Evolutionary conservation across 768 basidiomycete genomes (phyloP), one percentile per base, ranked within the genome.

Genomic region (Lyophyllum decastes): DNA sequence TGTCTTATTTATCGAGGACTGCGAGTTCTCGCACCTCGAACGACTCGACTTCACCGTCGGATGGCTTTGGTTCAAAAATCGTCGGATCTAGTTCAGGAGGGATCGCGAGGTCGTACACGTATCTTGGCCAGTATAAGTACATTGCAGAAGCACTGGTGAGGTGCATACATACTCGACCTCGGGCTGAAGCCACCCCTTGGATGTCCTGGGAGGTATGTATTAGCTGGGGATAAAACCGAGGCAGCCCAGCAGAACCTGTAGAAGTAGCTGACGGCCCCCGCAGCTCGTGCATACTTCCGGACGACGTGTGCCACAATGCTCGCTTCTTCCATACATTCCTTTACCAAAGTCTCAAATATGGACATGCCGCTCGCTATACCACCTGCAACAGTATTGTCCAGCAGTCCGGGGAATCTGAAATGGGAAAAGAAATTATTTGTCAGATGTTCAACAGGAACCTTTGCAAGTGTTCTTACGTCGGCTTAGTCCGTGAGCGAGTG

Each of bases 271-370:
- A 94, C 72, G 1, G 83, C 81, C 4, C 95, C 94, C 10, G 79
- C 83, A 7, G 83, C 64, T 59, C 80, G 83, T 12, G 87, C 78
- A 59, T 88, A 74, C 21, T 78, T 73, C 48, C 81, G 75, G 11
- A 92, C 85, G 45, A 93, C 68, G n/a, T 76, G 71, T 51, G 87
- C 87, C 2, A 79, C 76, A 22, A 98, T 78, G 63, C 88, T 93
- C 2, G 95, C 96, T 71, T 99, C 96, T 68, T 98, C 96, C 80
- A 85, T 88, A 54, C 92, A 89, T 71, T 98, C 96, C 68, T 96
- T 97, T 35, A 95, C 81, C 44, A 98, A 75, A 1, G 86, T 81
- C 48, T 94, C 89, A 48, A 91, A 83, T 3, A 83, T 72, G 0
- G 81, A 67, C 75, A 89, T 86, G 1, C 94, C 92, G 19, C 88